Evolutionary conservation across 2,329 filamentous ascomycete genomes (phyloP).

Genomic region (Domatiomyces globalis): DNA sequence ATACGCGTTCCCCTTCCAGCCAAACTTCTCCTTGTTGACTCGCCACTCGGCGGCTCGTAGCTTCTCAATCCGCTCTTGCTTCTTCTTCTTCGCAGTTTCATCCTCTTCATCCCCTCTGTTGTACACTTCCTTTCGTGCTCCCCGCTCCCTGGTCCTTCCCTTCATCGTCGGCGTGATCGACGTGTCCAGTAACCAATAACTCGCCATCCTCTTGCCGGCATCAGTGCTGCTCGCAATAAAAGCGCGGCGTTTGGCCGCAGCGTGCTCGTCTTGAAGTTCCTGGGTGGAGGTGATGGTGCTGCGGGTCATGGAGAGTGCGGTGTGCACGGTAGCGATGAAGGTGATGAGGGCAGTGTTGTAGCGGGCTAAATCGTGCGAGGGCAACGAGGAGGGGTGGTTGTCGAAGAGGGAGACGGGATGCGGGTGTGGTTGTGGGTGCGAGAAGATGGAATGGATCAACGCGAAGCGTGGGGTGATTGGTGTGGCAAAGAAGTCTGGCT

Average conservation of each 20-base stretch:
- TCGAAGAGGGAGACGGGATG: conserved; percentile 1
- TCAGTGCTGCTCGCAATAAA: background rate
- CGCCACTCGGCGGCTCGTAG: conserved; percentile 10
- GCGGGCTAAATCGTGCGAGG: conserved; percentile 2
- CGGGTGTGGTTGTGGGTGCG: background rate
- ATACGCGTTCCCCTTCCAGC: conserved; percentile 14
- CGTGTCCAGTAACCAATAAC: background rate
- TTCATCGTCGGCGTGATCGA: background rate
- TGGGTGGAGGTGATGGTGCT: background rate
- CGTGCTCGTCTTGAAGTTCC: background rate
- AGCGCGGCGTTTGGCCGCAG: background rate
- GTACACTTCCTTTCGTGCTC: background rate
- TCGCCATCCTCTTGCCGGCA: background rate
- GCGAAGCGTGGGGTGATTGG: conserved; percentile 10
- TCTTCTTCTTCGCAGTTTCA: conserved; percentile 1
- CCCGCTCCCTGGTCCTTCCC: background rate
- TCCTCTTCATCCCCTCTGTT: background rate
- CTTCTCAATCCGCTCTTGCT: conserved; percentile 10
- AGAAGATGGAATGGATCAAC: conserved; percentile 12
- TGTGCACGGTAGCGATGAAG: conserved; percentile 7
- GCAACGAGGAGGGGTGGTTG: conserved; percentile 6
- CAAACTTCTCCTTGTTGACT: conserved; percentile 15
- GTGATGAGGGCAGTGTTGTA: conserved; percentile 8
- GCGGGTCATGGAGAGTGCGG: background rate
- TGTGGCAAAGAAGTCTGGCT: background rate